phyloP scores from a whole-genome alignment of 2,329 filamentous ascomycete species.

The Colletotrichum australisinense region DNA sequence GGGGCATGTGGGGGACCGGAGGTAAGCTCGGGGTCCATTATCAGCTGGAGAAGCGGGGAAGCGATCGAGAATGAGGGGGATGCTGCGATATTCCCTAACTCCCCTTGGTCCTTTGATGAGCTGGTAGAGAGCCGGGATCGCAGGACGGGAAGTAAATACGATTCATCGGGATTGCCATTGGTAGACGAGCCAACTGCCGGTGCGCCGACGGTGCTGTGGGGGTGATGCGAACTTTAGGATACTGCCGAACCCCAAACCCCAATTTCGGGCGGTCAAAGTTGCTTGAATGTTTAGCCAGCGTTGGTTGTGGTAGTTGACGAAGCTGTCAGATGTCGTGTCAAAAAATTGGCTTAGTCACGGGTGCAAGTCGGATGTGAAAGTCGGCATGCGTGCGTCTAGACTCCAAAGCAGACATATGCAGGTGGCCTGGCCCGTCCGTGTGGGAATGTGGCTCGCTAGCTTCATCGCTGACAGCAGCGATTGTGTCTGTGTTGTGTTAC shows the following conservation, averaged over 20 bases:
- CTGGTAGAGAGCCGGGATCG: conserved; percentile 20
- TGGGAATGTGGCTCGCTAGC: neutral
- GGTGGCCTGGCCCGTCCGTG: neutral
- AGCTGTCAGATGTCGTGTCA: neutral
- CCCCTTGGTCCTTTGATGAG: conserved; percentile 18
- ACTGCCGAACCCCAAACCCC: conserved; percentile 23
- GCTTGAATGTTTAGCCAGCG: conserved; percentile 9
- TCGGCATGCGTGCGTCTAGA: conserved; percentile 11
- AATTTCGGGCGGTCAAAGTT: conserved; percentile 10
- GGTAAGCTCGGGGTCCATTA: conserved; percentile 26
- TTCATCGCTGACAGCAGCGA: conserved; percentile 9
- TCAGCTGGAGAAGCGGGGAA: conserved; percentile 34
- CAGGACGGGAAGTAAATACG: conserved; percentile 16
- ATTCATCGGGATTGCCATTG: neutral
- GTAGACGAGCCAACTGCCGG: conserved; percentile 21
- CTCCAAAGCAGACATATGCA: neutral
- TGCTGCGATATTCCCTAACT: conserved; percentile 10
- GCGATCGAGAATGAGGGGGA: conserved; percentile 21
- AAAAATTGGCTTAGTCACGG: neutral
- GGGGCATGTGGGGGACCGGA: conserved; percentile 29
- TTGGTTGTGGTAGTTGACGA: neutral
- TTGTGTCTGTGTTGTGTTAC: conserved; percentile 1
- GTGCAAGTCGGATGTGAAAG: neutral
- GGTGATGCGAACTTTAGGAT: conserved; percentile 21
- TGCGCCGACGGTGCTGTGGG: conserved; percentile 22